phyloP scores from a whole-genome alignment of 2,329 filamentous ascomycete species.

The Ascocoryne sarcoides region DNA sequence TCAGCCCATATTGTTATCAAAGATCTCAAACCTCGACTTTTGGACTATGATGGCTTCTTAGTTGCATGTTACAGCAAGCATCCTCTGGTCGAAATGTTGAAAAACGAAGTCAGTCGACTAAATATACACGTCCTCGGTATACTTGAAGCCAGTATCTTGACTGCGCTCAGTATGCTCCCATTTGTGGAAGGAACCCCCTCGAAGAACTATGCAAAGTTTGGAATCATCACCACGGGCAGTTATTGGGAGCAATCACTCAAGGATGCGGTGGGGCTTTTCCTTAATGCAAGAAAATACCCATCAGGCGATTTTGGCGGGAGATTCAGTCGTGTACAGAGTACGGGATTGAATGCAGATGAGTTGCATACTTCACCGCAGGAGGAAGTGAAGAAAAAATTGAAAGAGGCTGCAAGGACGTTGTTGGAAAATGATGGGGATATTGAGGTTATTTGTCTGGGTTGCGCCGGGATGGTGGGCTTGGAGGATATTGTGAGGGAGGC shows the following conservation, averaged over 20 bases:
- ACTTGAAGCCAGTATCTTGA: slow-evolving; percentile 71
- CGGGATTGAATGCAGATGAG: slow-evolving; percentile 70
- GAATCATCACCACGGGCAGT: slow-evolving; percentile 79
- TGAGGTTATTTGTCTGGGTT: slow-evolving; percentile 71
- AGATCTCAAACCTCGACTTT: slow-evolving; percentile 35
- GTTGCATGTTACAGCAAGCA: slow-evolving; percentile 87
- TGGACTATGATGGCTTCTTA: slow-evolving; percentile 63
- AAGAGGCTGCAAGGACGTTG: slow-evolving; percentile 58
- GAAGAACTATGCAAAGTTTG: slow-evolving; percentile 63
- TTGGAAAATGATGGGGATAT: slow-evolving; percentile 49
- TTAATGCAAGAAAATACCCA: not conserved
- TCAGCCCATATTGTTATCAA: slow-evolving; percentile 56
- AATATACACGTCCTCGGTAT: slow-evolving; percentile 64
- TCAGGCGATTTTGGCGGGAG: slow-evolving; percentile 44
- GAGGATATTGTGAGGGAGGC: slow-evolving; percentile 66
- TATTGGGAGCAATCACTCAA: slow-evolving; percentile 72
- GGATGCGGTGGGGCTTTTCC: slow-evolving; percentile 52
- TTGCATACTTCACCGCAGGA: slow-evolving; percentile 61
- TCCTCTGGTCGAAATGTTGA: slow-evolving; percentile 58
- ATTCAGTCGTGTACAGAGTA: slow-evolving; percentile 77
- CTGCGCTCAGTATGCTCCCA: slow-evolving; percentile 31
- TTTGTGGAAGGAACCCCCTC: slow-evolving; percentile 6
- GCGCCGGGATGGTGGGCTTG: slow-evolving; percentile 84
- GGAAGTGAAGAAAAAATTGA: slow-evolving; percentile 57
- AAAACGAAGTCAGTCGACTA: slow-evolving; percentile 27